These are phyloP conservation scores for Mycena pura DNA, from an alignment of 768 basidiomycete genomes.

Conservation along the genomic window DNA sequence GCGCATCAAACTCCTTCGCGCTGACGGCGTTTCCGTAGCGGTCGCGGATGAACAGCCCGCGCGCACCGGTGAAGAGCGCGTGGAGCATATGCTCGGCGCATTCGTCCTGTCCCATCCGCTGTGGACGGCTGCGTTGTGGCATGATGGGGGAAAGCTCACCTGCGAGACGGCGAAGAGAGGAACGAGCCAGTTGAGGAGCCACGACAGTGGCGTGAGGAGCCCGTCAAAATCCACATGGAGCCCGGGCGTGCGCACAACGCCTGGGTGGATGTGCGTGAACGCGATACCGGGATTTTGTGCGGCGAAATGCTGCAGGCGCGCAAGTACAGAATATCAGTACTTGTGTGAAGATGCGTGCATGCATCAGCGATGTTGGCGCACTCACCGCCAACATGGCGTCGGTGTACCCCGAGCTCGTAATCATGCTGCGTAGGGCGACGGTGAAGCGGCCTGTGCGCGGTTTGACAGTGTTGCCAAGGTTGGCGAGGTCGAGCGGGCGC, in stretches of 20 bases:
- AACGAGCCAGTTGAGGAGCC: slow-evolving; percentile 11
- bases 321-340: not conserved
- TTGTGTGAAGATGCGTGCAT: not conserved
- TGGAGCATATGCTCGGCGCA: slow-evolving; percentile 29
- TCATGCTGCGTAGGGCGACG: slow-evolving; percentile 15
- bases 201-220: slow-evolving; percentile 17
- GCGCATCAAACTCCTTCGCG: slow-evolving; percentile 4
- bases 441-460: not conserved
- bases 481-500: slow-evolving; percentile 23
- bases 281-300: slow-evolving; percentile 26
- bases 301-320: slow-evolving; percentile 28
- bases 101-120: too few relatives aligned
- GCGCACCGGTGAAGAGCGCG: slow-evolving; percentile 19
- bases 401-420: slow-evolving; percentile 16
- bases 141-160: not conserved
- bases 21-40: slow-evolving; percentile 11
- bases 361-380: not conserved
- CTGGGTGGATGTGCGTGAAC: slow-evolving; percentile 35
- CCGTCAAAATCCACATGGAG: slow-evolving; percentile 11
- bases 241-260: slow-evolving; percentile 26
- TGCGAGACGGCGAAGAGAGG: slow-evolving; percentile 11
- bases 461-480: slow-evolving; percentile 25
- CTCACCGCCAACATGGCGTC: slow-evolving; percentile 21
- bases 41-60: slow-evolving; percentile 16
- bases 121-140: too few relatives aligned